Conservation (phyloP, 164 flowering plant genomes). For the Hamamelis virginiana region DNA sequence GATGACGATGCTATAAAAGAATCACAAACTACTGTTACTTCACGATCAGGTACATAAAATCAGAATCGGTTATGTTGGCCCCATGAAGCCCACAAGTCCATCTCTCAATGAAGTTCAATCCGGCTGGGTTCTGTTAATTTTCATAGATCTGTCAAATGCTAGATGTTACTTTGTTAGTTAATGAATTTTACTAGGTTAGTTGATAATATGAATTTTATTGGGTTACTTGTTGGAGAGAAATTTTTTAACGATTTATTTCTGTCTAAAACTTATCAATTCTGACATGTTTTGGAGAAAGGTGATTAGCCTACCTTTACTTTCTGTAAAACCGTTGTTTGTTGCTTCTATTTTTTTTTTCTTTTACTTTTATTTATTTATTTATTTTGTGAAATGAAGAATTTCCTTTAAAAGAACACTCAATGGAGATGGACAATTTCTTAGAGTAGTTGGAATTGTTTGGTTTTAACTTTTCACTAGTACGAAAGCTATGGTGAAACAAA, state of each 20-base stretch:
- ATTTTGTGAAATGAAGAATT: no score
- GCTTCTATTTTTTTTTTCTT: no score
- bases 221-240: not conserved
- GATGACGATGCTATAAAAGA: conserved; percentile 51
- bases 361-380: no score
- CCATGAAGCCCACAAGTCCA: not conserved
- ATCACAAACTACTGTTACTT: conserved; percentile 29
- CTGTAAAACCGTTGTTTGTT: no score
- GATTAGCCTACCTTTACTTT: no score
- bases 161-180: no score
- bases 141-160: not conserved
- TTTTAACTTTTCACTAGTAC: no score
- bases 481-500: no score
- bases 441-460: no score
- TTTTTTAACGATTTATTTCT: not conserved
- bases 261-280: not conserved
- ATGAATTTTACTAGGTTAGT: not conserved
- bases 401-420: no score
- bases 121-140: not conserved
- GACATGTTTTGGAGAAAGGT: not conserved
- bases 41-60: conserved; percentile 44
- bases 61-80: not conserved
- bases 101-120: not conserved
- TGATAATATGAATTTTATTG: not conserved
- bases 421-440: no score